Evolutionary conservation across 257 asterid species (phyloP), one percentile per base, ranked within the genome.

Genomic region (Petunia secreta): DNA sequence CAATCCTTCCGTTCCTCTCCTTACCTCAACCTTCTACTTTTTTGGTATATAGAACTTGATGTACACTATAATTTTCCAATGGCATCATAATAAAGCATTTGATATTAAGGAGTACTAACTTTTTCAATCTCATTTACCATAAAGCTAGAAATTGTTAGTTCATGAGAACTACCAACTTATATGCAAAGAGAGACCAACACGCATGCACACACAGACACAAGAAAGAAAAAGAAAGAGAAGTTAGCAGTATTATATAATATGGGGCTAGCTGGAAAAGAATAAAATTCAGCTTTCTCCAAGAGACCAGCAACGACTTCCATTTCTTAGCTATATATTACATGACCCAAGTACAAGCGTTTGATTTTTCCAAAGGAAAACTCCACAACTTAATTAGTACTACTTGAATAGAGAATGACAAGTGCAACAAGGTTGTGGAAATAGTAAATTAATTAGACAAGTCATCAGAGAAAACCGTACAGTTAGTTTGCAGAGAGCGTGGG

Each of bases 401-500:
- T 9, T 52, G 46, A 77, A 57, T 38, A 58, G 34, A n/a, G 5
- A 14, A 8, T 16, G 15, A 13, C 8, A 25, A 65, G 48, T 65
- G 74, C 74, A 25, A 25, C 74, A 65, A 65, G 64, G 64, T 8
- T 59, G 64, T 16, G 64, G 25, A 9, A 41, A 25, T 16, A 41
- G 46, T 8, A n/a, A 43, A 75, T 53, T 75, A 75, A 34, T 77
- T 79, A 36, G 82, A 77, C 87, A 83, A 83, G 81, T 77, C 39
- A 36, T 64, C 14, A 64, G 81, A 83, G 83, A 77, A 85, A 85
- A 79, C 75, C 57, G 90, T 81, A 85, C 88, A 80, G 80, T 57
- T 65, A 11, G 85, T 52, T 77, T 87, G 92, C 85, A 87, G 87
- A 87, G 87, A 67, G 83, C 89, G 91, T 89, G 97, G 95, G 97